These are phyloP conservation scores for Xylaria polymorpha DNA, from an alignment of 2,329 filamentous ascomycete species.

Conservation along the genomic window DNA sequence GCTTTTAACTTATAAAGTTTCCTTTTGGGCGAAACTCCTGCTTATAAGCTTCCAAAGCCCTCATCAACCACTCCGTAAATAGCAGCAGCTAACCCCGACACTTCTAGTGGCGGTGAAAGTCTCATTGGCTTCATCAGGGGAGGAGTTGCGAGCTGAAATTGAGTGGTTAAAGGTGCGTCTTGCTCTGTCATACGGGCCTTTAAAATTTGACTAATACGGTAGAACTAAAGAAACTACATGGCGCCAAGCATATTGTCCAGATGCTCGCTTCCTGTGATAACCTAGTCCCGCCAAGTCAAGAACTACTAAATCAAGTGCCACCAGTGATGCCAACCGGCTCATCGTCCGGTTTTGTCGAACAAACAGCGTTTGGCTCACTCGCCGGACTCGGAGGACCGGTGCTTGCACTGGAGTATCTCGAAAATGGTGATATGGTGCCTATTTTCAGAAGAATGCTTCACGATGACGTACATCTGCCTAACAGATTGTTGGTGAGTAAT, in stretches of 20 bases:
- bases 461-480: conserved; percentile 15
- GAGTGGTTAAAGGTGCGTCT: conserved; percentile 21
- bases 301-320: background rate
- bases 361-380: conserved; percentile 16
- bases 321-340: background rate
- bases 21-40: background rate
- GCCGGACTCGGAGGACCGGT: conserved; percentile 17
- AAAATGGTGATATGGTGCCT: conserved; percentile 14
- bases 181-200: background rate
- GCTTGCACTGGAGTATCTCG: conserved; percentile 26
- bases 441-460: background rate
- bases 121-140: background rate
- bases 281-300: background rate
- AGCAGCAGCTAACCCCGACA: background rate
- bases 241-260: conserved; percentile 23
- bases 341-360: background rate
- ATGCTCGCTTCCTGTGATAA: conserved; percentile 17
- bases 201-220: background rate
- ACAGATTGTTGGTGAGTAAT: conserved; percentile 13
- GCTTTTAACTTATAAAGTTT: background rate
- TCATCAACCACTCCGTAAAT: background rate
- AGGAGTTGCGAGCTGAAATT: conserved; percentile 12
- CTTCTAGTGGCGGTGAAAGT: conserved; percentile 18
- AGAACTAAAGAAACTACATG: conserved; percentile 6
- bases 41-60: background rate